Evolutionary conservation across 164 flowering plant species (phyloP), one percentile per base, ranked within the genome.

Genomic region (Vitis rotundifolia): DNA sequence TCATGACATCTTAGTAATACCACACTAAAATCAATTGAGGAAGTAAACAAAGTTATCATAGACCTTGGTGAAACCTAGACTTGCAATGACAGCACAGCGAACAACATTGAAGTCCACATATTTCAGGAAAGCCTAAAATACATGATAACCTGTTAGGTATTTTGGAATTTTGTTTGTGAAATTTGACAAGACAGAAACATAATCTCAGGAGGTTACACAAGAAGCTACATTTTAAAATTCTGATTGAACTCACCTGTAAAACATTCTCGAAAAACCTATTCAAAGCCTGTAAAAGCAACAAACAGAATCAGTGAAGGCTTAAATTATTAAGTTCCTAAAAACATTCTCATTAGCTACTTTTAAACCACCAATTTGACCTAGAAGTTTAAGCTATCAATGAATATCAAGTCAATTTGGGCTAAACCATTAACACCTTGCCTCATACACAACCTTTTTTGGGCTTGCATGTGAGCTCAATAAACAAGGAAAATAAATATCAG

Each of bases 21-120:
- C 44, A 37, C 7, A 37, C 44, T 37, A 37, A 3, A 37, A 6
- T 37, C 44, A 37, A 37, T 37, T 6, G 44, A 68, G 48, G 57
- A 48, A 8, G 9, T 5, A 59, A 26, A 58, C 14, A 55, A 15
- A 62, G 22, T 61, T 16, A 31, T 37, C 7, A 52, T 71, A 29
- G 49, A 90, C 98, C 97, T 91, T 95, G 64, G 98, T 93, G 79
- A 95, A 95, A 61, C 99, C 99, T 16, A 97, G 93, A 84, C 99
- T 95, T 69, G 98, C 99, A 79, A 95, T 87, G 59, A 95, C 97
- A 78, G 90, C 97, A 85, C 99, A 95, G 3, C 97, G 96, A 55
- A 95, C 91, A 69, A 93, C 85, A 51, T 78, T 89, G 82, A 95
- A 95, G 74, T 95, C 97, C 72, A 95, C 81, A 75, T 95, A 83